Evolutionary conservation across 75 land plant species (phyloP), one percentile per base, ranked within the genome.

Genomic region (Selaginella tamariscina): DNA sequence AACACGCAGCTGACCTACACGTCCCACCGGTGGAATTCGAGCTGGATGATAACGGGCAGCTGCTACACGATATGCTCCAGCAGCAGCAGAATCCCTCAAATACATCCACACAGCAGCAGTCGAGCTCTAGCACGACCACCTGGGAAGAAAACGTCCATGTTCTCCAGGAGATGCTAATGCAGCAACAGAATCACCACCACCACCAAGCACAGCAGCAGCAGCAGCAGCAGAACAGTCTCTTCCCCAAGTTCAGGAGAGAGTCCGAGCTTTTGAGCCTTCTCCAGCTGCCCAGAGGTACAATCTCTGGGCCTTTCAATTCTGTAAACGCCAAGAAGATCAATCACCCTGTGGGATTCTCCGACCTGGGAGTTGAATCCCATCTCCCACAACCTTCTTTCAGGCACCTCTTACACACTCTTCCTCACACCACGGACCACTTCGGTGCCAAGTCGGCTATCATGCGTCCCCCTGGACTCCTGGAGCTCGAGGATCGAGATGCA

Each of bases 131-230:
- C 57, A 72, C 76, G 1, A 23, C 62, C 62, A 59, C 24, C 62
- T 74, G 79, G 79, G 79, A 77, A 32, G 79, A 77, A 27, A 77
- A 74, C 75, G 56, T 77, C 44, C 79, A 77, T 55, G 71, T 68
- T 1, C 67, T 77, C 56, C 79, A 77, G 29, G 79, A 77, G 32
- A 77, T 77, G 79, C 71, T 77, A 55, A 65, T 77, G 54, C 63
- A 66, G 56, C 79, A 77, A 27, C 78, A 77, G 31, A 5, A 39
- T 15, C 5, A 5, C 49, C 49, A 39, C 5, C 49, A 39, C 49
- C 5, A 5, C 49, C 49, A 39, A 39, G 49, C 15, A 5, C 71
- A 74, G 72, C 79, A 72, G 33, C 79, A 73, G 63, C 32, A 55
- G 30, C 70, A 65, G 21, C 15, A 5, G 11, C 11, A 15, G 11